A percentile compares a stretch with the other conserved stretches of the same genome.
phyloP scores from a whole-genome alignment of 139 green algal species.

The Chlamydomonas incerta region DNA sequence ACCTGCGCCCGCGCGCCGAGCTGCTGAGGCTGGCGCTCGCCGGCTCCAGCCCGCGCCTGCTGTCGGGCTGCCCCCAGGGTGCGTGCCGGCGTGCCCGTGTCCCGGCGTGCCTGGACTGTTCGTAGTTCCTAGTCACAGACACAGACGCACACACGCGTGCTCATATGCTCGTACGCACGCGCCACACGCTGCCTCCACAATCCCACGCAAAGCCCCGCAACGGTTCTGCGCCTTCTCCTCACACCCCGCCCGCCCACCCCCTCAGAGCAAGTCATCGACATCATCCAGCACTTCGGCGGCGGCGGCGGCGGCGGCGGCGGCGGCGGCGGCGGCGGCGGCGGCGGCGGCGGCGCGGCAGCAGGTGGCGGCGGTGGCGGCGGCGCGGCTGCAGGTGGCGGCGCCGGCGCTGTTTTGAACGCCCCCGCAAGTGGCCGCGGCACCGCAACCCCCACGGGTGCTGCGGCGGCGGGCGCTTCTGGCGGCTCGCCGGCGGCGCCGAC shows the following conservation, averaged over 20 bases:
- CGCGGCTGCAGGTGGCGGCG: background rate
- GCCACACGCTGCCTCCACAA: too few species aligned
- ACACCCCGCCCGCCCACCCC: background rate
- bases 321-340: background rate
- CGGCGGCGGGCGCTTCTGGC: background rate
- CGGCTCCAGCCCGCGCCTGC: constrained; percentile 2
- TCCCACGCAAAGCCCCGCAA: too few species aligned
- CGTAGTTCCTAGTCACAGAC: too few species aligned
- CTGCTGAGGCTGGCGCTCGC: constrained; percentile 2
- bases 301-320: background rate
- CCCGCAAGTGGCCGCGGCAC: background rate
- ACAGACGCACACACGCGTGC: too few species aligned
- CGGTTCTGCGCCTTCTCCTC: too few species aligned
- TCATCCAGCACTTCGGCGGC: background rate
- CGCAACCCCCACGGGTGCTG: background rate
- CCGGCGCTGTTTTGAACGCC: too few species aligned
- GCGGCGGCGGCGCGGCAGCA: background rate
- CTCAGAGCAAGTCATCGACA: constrained; percentile 4
- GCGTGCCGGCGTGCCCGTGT: too few species aligned
- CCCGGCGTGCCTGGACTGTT: too few species aligned
- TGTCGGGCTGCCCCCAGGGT: background rate
- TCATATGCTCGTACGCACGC: too few species aligned
- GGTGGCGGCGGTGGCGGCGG: background rate
- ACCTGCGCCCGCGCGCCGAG: background rate
- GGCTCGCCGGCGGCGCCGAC: too few species aligned